Conservation (phyloP, 2,329 filamentous ascomycete genomes). For the Colletotrichum lupini region DNA sequence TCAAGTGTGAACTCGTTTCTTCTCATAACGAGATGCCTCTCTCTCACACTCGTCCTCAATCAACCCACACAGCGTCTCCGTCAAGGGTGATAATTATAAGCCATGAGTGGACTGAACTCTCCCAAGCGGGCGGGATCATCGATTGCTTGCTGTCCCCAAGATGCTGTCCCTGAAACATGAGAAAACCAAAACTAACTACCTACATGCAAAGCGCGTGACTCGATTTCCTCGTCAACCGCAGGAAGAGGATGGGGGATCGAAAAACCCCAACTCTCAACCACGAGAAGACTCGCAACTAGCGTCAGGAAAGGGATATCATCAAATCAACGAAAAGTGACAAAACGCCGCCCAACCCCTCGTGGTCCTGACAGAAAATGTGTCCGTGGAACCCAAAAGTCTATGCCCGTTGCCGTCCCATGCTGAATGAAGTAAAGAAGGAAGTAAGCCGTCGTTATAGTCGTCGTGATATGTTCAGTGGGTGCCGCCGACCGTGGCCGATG, state of each 20-base stretch:
- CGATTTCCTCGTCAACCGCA: constrained; percentile 27
- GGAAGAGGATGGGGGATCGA: neutral
- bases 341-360: constrained; percentile 25
- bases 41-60: neutral
- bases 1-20: neutral
- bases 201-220: constrained; percentile 21
- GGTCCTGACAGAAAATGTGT: constrained; percentile 29
- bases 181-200: constrained; percentile 26
- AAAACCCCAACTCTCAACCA: neutral
- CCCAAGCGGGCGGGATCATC: constrained; percentile 17
- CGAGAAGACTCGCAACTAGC: constrained; percentile 26
- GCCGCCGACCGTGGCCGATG: constrained; percentile 22
- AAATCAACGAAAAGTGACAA: constrained; percentile 25
- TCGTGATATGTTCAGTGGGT: constrained; percentile 35
- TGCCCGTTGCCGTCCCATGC: constrained; percentile 37
- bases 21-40: neutral
- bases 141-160: constrained; percentile 25
- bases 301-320: constrained; percentile 36
- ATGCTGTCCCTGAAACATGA: constrained; percentile 14
- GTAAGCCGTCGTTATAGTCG: constrained; percentile 35
- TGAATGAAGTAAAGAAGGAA: constrained; percentile 22
- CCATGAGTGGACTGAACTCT: neutral
- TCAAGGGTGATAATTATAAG: neutral
- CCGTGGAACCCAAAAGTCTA: constrained; percentile 37
- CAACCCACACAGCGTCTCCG: neutral